Conservation (phyloP, 306 rosid species). For the Cyclanthera cordifolia region DNA sequence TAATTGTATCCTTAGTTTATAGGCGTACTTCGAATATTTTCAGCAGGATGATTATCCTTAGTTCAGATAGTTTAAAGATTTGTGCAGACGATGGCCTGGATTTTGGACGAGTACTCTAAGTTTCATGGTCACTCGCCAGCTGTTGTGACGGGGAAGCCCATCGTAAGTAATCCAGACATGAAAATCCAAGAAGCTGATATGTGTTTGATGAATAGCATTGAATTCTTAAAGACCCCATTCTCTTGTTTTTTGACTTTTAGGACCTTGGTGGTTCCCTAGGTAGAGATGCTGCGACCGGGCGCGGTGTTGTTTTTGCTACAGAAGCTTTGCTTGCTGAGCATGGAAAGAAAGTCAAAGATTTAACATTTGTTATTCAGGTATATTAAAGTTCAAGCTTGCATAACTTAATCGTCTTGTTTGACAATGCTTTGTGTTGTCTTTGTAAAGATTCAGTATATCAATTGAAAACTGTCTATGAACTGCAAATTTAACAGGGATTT, state of each 20-base stretch:
- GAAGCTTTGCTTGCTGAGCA: slow-evolving; percentile 54
- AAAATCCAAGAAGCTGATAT: background rate
- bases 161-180: slow-evolving; percentile 24
- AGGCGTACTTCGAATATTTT: background rate
- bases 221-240: background rate
- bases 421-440: background rate
- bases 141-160: slow-evolving; percentile 55
- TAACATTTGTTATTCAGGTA: slow-evolving; percentile 50
- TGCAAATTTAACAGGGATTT: slow-evolving; percentile 45
- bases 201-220: background rate
- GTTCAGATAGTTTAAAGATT: background rate
- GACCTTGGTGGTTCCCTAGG: slow-evolving; percentile 63
- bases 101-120: slow-evolving; percentile 58
- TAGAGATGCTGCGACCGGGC: slow-evolving; percentile 59
- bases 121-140: slow-evolving; percentile 63
- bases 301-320: slow-evolving; percentile 50
- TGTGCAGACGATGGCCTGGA: slow-evolving; percentile 55
- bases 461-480: background rate
- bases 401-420: background rate
- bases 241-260: slow-evolving; percentile 13
- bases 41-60: background rate
- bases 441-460: background rate
- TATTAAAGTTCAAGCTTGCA: background rate
- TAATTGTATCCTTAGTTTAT: background rate
- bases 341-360: slow-evolving; percentile 35